Percentiles rank a stretch among this genome's conserved stretches.
Evolutionary conservation across 164 flowering plant species (phyloP).

Genomic region (Piper betle): DNA sequence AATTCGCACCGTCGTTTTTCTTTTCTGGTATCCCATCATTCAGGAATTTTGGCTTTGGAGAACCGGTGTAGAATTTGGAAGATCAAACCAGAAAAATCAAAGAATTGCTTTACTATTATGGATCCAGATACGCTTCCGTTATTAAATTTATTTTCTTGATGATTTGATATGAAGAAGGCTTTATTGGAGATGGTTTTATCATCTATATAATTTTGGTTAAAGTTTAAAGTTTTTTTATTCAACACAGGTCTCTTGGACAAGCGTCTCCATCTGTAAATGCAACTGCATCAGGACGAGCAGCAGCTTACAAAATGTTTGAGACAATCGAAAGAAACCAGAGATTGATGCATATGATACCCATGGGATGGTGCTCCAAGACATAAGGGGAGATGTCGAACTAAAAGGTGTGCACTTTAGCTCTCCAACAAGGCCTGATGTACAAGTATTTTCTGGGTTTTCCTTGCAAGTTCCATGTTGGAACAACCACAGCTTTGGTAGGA

Average conservation of each 20-base stretch:
- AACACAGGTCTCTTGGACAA: constrained; percentile 48
- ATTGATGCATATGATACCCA: constrained; percentile 39
- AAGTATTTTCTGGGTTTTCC: constrained; percentile 52
- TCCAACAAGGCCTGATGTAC: constrained; percentile 72
- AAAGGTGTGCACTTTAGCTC: constrained; percentile 58
- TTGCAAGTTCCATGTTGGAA: constrained; percentile 42
- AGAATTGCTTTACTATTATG: no score
- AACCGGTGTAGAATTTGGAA: no score
- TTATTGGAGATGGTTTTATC: no score
- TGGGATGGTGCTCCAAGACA: constrained; percentile 41
- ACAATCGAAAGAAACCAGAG: constrained; percentile 41
- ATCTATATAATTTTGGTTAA: no score
- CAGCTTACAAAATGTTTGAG: constrained; percentile 72
- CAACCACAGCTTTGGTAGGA: constrained; percentile 64
- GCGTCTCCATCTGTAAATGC: constrained; percentile 42
- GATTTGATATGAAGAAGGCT: no score
- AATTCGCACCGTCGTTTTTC: no score
- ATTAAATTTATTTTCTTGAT: no score
- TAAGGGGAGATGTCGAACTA: constrained; percentile 61
- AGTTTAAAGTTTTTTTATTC: no score
- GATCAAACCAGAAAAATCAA: no score
- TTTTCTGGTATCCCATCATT: no score
- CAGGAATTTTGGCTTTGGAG: no score
- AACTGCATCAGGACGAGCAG: constrained; percentile 62
- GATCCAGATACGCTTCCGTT: no score